These are phyloP conservation scores for Hyphopichia burtonii DNA, from an alignment of 1,139 yeast genomes.

Conservation along the genomic window DNA sequence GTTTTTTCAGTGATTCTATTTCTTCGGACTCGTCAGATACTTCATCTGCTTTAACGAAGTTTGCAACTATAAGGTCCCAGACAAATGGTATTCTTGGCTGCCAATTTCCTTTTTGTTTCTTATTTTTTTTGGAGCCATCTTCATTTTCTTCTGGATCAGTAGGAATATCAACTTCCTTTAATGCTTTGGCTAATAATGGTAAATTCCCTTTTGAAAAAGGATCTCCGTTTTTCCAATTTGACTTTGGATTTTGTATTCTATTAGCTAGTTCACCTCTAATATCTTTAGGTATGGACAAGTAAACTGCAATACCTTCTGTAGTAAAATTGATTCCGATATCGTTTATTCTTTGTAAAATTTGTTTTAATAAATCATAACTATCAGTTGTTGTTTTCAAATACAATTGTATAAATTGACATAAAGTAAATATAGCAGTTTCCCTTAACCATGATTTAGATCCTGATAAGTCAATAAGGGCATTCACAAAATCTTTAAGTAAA, in stretches of 20 bases:
- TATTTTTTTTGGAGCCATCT: conserved; percentile 22
- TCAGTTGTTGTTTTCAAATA: conserved; percentile 4
- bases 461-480: conserved; percentile 57
- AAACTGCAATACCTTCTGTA: conserved; percentile 79
- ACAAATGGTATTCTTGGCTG: conserved; percentile 78
- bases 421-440: conserved; percentile 74
- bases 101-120: conserved; percentile 68
- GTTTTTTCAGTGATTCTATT: conserved; percentile 21
- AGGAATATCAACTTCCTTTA: conserved; percentile 53
- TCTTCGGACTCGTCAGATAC: conserved; percentile 14
- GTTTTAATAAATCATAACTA: conserved; percentile 23
- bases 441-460: conserved; percentile 77
- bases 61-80: conserved; percentile 65
- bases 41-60: conserved; percentile 26
- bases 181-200: conserved; percentile 56
- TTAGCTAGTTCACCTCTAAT: conserved; percentile 24
- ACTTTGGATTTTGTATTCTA: conserved; percentile 24
- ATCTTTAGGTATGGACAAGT: conserved; percentile 46
- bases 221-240: conserved; percentile 67
- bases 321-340: conserved; percentile 59
- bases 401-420: conserved; percentile 48
- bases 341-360: conserved; percentile 43
- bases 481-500: conserved; percentile 38
- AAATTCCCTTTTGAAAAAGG: conserved; percentile 74
- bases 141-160: conserved; percentile 35